These are phyloP conservation scores for Fusarium sp. DNA, from an alignment of 2,329 filamentous ascomycete genomes.

Conservation along the genomic window DNA sequence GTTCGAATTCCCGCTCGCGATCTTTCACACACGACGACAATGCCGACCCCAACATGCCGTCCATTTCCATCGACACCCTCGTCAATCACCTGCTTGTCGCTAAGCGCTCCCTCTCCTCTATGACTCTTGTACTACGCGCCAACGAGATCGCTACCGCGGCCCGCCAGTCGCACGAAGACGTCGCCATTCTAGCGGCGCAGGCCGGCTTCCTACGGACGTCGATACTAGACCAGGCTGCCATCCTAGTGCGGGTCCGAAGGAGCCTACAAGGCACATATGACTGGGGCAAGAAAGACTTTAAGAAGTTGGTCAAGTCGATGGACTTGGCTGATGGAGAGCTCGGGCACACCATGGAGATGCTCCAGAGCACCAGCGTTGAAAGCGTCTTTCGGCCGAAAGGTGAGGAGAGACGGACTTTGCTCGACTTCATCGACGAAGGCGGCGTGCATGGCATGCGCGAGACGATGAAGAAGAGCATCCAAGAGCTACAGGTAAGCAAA, in stretches of 20 bases:
- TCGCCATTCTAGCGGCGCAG: conserved; percentile 77
- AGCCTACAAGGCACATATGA: conserved; percentile 68
- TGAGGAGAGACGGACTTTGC: conserved; percentile 71
- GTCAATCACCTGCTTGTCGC: conserved; percentile 87
- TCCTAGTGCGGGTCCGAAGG: conserved; percentile 64
- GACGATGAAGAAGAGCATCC: conserved; percentile 77
- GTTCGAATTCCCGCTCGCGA: conserved; percentile 40
- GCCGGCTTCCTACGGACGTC: conserved; percentile 75
- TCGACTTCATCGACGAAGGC: conserved; percentile 82
- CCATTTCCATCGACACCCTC: conserved; percentile 75
- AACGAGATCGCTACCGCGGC: conserved; percentile 87
- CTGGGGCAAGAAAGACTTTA: conserved; percentile 69
- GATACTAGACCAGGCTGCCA: conserved; percentile 66
- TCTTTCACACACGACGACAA: conserved; percentile 37
- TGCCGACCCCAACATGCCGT: conserved; percentile 16
- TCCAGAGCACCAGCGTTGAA: conserved; percentile 74
- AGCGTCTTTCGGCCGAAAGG: conserved; percentile 69
- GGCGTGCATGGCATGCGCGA: conserved; percentile 75
- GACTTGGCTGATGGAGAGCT: conserved; percentile 75
- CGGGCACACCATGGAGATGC: conserved; percentile 72
- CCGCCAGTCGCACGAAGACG: conserved; percentile 81
- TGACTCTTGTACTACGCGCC: conserved; percentile 84
- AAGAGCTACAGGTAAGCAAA: conserved; percentile 71
- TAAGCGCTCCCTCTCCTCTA: conserved; percentile 87
- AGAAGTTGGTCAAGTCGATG: conserved; percentile 70